Evolutionary conservation across 164 flowering plant species (phyloP), one percentile per base, ranked within the genome.

Genomic region (Vitis labrusca): DNA sequence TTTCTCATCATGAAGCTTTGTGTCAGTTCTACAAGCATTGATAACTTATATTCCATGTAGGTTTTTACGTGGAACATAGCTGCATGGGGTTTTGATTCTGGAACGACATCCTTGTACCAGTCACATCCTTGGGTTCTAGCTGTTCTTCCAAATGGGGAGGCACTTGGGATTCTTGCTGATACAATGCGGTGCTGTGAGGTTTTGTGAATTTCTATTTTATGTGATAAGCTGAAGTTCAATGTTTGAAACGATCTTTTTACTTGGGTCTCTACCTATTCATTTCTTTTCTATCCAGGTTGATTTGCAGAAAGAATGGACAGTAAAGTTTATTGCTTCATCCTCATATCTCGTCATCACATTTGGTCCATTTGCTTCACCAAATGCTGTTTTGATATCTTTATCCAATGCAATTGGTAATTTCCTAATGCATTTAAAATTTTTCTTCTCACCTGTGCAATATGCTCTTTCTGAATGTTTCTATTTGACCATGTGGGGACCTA

Each of bases 111-210:
- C 44, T 80, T 91, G 84, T 92, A 94, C 72, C 98, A 94, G 76
- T 92, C 98, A 16, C 98, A 94, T 82, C 97, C 98, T 64, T 94
- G 97, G 97, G 1, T 89, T 63, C 80, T 94, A 47, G 97, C 89
- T 72, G 82, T 94, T 78, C 89, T 92, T 75, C 91, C 88, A 47
- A 84, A 69, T 82, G 98, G 89, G 87, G 97, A 89, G 73, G 87
- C 98, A 97, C 63, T 23, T 1, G 98, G 98, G 60, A 75, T 94
- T 76, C 97, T 94, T 73, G 97, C 95, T 73, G 98, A 94, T 94
- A 86, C 98, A 73, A 90, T 93, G 59, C 65, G 74, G 47, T 91
- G 90, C 29, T 92, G 97, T 63, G 97, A 91, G 97, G 98, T 94
- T 61, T 71, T 66, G 23, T 65, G 64, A 54, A 32, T 11, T n/a